These are phyloP conservation scores for Alternaria sp. DNA, from an alignment of 2,329 filamentous ascomycete genomes.

Conservation along the genomic window DNA sequence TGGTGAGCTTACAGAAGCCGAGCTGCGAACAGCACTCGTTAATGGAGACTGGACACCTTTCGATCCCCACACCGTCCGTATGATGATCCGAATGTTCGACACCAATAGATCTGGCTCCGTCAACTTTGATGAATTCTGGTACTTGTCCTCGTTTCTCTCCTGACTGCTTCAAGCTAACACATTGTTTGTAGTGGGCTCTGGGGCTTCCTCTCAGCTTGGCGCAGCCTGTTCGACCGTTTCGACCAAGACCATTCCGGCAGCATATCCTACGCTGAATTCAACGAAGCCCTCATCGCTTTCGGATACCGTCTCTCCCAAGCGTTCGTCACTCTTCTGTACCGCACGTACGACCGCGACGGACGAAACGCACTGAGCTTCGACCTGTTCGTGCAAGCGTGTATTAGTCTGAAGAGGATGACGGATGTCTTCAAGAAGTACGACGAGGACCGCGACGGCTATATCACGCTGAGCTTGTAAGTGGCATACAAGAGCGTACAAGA, in stretches of 20 bases:
- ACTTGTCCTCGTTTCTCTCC: constrained; percentile 11
- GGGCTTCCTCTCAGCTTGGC: constrained; percentile 95
- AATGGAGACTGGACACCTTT: constrained; percentile 97
- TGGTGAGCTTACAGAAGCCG: constrained; percentile 82
- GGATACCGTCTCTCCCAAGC: constrained; percentile 85
- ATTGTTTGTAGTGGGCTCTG: constrained; percentile 70
- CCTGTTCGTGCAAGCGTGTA: constrained; percentile 96
- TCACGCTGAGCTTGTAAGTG: constrained; percentile 63
- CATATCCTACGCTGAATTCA: constrained; percentile 86
- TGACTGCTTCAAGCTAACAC: constrained; percentile 5
- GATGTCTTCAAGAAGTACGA: constrained; percentile 99
- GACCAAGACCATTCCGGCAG: constrained; percentile 85
- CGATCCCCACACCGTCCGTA: constrained; percentile 89
- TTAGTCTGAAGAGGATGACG: constrained; percentile 96
- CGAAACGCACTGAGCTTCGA: constrained; percentile 72
- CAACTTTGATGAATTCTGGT: constrained; percentile 93
- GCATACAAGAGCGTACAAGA: not conserved
- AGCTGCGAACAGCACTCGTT: constrained; percentile 87
- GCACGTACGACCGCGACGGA: constrained; percentile 73
- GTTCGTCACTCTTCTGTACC: constrained; percentile 85
- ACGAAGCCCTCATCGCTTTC: constrained; percentile 86
- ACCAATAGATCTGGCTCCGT: constrained; percentile 87
- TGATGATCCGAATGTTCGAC: constrained; percentile 99
- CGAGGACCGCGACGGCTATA: constrained; percentile 91
- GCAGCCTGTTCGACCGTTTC: constrained; percentile 92